Percentiles rank a stretch among this genome's conserved stretches.
Conservation (phyloP, 2,329 filamentous ascomycete genomes). For the Colletotrichum theobromicola region DNA sequence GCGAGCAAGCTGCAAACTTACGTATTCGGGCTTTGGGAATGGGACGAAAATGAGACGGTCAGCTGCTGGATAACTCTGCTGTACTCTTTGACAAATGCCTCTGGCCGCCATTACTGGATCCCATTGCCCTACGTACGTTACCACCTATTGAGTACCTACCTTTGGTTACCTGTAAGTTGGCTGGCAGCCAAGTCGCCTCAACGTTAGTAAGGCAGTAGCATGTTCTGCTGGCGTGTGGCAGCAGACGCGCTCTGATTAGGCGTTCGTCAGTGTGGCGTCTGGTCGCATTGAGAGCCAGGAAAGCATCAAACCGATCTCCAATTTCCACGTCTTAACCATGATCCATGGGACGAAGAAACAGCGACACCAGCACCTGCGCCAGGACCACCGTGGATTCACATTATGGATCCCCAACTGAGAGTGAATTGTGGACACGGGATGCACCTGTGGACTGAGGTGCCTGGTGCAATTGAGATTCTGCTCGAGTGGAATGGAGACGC, state of each 20-base stretch:
- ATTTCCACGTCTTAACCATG: constrained; percentile 18
- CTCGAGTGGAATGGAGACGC: background rate
- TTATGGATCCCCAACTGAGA: background rate
- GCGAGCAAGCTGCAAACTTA: constrained; percentile 10
- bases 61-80: background rate
- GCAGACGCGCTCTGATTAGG: background rate
- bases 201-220: background rate
- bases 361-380: background rate
- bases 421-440: background rate
- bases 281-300: background rate
- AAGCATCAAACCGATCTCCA: background rate
- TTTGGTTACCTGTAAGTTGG: background rate
- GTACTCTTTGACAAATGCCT: background rate
- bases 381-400: background rate
- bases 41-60: constrained; percentile 17
- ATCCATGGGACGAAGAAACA: constrained; percentile 5
- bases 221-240: background rate
- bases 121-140: too few relatives aligned
- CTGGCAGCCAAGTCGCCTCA: background rate
- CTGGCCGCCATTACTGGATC: background rate
- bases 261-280: background rate
- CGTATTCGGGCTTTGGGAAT: background rate
- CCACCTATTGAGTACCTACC: too few relatives aligned
- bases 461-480: background rate
- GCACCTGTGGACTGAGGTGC: background rate